Evolutionary conservation across 306 rosid species (phyloP).

Genomic region (Abrus precatorius): DNA sequence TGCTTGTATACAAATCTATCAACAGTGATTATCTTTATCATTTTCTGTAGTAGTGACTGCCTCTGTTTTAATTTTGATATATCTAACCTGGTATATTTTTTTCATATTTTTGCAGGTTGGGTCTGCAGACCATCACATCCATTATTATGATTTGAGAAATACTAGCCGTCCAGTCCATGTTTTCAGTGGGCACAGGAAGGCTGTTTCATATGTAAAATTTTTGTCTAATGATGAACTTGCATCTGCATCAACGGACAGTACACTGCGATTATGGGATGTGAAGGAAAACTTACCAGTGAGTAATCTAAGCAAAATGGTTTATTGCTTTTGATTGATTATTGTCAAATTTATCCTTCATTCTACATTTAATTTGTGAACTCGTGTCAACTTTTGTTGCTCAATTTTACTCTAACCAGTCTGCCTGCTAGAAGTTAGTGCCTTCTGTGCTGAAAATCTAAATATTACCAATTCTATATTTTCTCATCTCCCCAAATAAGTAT

Average conservation of each 20-base stretch:
- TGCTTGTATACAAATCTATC: slow-evolving; percentile 24
- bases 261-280: slow-evolving; percentile 94
- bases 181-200: slow-evolving; percentile 89
- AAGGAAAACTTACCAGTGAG: slow-evolving; percentile 84
- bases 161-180: slow-evolving; percentile 84
- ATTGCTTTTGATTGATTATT: slow-evolving; percentile 14
- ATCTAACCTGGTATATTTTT: slow-evolving; percentile 25
- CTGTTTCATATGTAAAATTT: slow-evolving; percentile 96
- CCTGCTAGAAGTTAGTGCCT: slow-evolving; percentile 29
- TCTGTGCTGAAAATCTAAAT: slow-evolving; percentile 6
- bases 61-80: slow-evolving; percentile 13
- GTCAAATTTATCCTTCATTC: slow-evolving; percentile 34
- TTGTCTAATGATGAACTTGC: slow-evolving; percentile 92
- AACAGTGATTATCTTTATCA: background rate
- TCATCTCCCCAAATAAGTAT: background rate
- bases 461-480: slow-evolving; percentile 8
- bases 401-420: background rate
- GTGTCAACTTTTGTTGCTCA: slow-evolving; percentile 36
- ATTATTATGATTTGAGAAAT: slow-evolving; percentile 93
- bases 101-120: slow-evolving; percentile 73
- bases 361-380: slow-evolving; percentile 25
- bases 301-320: slow-evolving; percentile 36
- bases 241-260: slow-evolving; percentile 97
- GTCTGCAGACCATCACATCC: slow-evolving; percentile 96
- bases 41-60: slow-evolving; percentile 7